phyloP scores from a whole-genome alignment of 257 asterid species.

The Forsythia suspensa region DNA sequence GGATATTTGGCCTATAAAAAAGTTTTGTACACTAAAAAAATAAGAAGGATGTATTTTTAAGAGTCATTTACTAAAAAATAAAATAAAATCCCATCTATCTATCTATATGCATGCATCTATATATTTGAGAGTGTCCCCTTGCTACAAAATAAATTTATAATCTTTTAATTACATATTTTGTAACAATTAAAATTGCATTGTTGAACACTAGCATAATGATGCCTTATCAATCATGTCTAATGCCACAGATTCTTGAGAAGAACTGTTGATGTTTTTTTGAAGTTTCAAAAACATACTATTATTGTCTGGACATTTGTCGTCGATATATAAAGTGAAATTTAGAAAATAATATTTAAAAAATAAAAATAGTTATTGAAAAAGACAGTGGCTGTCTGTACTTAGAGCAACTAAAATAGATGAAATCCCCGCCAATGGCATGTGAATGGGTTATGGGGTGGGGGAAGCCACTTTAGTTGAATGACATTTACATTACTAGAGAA shows the following conservation, averaged over 20 bases:
- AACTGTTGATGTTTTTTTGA: not conserved
- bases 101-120: too few species aligned
- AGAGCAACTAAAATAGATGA: constrained; percentile 5
- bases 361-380: not conserved
- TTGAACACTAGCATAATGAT: not conserved
- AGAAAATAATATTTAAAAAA: not conserved
- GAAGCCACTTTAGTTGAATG: constrained; percentile 45
- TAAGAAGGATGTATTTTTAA: too few species aligned
- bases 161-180: not conserved
- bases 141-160: not conserved
- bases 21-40: too few species aligned
- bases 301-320: not conserved
- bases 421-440: constrained; percentile 45
- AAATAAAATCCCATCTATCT: too few species aligned
- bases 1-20: too few species aligned
- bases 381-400: constrained; percentile 20
- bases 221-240: not conserved
- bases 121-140: not conserved
- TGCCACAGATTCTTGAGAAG: not conserved
- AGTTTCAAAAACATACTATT: not conserved
- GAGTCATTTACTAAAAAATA: too few species aligned
- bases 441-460: constrained; percentile 47
- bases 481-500: constrained; percentile 11
- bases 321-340: not conserved
- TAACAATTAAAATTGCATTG: not conserved